phyloP scores from a whole-genome alignment of 495 filamentous ascomycete genomes.

The Pseudoneurospora amorphoporcata region DNA sequence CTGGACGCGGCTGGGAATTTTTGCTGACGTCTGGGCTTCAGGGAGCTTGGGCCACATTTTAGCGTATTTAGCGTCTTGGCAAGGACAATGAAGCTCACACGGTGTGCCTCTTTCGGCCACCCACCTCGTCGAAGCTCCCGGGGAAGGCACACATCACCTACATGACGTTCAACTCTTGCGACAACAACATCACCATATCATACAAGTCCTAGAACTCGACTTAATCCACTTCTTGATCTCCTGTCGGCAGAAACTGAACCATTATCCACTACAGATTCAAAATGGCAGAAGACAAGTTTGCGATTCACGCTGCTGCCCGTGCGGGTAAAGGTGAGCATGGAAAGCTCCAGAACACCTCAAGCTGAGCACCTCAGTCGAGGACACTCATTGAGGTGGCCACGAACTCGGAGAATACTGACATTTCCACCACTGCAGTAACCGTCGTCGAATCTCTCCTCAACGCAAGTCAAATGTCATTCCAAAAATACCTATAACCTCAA shows the following conservation, averaged over 20 bases:
- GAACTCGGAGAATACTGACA: neutral
- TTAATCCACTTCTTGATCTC: neutral
- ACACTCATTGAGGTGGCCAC: neutral
- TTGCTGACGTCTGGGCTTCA: neutral
- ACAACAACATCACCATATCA: neutral
- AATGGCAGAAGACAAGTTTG: slow-evolving; percentile 46
- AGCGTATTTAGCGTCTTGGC: neutral
- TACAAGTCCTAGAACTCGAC: neutral
- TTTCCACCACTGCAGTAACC: slow-evolving; percentile 31
- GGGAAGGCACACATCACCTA: slow-evolving; percentile 24
- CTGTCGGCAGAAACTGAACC: neutral
- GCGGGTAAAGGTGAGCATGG: slow-evolving; percentile 63
- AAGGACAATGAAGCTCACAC: neutral
- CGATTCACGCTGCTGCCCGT: slow-evolving; percentile 79
- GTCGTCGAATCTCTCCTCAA: slow-evolving; percentile 68
- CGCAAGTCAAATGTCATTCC: slow-evolving; percentile 31
- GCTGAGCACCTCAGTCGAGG: neutral
- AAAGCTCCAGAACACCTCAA: neutral
- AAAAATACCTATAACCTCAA: neutral
- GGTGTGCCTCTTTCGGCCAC: neutral
- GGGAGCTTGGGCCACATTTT: neutral
- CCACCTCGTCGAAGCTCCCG: neutral
- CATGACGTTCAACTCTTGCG: slow-evolving; percentile 13
- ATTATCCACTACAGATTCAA: neutral
- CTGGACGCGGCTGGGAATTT: neutral